Percentiles rank a stretch among this genome's conserved stretches.
Evolutionary conservation across 306 rosid species (phyloP).

Genomic region (Cucumis hystrix): DNA sequence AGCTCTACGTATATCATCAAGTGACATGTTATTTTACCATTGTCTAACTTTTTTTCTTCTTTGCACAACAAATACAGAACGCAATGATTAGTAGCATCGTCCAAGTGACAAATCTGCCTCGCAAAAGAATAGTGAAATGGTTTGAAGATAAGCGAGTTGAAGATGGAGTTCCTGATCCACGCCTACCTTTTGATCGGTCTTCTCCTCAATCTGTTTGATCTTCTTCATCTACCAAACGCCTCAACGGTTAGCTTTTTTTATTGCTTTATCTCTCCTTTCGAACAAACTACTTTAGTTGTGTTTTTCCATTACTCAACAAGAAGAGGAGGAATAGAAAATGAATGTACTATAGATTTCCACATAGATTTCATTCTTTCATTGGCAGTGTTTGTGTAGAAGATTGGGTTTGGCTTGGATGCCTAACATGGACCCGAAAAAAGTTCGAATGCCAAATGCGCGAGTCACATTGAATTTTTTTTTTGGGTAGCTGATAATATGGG

Average conservation of each 20-base stretch:
- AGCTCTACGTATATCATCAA: not conserved
- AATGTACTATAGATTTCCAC: not conserved
- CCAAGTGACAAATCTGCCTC: constrained; percentile 80
- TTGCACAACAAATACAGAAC: constrained; percentile 42
- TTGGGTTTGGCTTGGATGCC: not conserved
- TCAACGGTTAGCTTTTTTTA: not conserved
- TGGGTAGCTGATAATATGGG: no score
- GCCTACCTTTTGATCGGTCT: constrained; percentile 47
- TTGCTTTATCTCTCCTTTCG: not conserved
- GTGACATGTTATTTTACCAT: not conserved
- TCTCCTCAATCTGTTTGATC: constrained; percentile 18
- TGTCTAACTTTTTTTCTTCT: constrained; percentile 1
- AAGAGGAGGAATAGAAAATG: not conserved
- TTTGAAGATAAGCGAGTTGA: constrained; percentile 80
- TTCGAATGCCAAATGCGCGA: not conserved
- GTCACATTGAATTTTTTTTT: not conserved
- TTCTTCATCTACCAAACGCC: not conserved
- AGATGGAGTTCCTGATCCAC: constrained; percentile 64
- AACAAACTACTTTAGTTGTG: not conserved
- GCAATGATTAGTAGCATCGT: constrained; percentile 70
- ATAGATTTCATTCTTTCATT: not conserved
- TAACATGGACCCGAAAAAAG: not conserved
- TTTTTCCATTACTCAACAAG: not conserved
- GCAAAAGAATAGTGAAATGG: constrained; percentile 72
- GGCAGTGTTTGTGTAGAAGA: not conserved